Conservation (phyloP, 257 asterid genomes). For the Solanum megistacrolobum region DNA sequence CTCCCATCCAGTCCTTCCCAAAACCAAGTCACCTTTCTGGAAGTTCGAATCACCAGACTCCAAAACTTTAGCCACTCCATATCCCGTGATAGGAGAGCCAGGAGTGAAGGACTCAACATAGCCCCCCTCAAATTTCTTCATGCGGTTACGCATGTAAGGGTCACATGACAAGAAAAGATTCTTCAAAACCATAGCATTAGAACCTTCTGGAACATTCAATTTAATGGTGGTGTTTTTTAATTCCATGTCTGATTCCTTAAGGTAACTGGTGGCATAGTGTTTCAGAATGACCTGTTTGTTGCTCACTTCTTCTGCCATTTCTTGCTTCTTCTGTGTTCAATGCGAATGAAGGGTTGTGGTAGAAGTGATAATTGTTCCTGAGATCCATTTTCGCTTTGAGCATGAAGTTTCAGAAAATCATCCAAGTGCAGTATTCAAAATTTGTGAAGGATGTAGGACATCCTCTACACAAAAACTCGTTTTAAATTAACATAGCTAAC, state of each 20-base stretch:
- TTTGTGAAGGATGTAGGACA: neutral
- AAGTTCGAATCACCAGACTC: neutral
- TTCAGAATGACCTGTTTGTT: constrained; percentile 25
- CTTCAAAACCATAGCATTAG: constrained; percentile 29
- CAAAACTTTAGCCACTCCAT: neutral
- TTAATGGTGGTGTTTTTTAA: neutral
- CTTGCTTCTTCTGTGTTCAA: neutral
- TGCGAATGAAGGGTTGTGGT: neutral
- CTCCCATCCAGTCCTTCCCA: neutral
- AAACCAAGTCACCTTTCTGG: neutral
- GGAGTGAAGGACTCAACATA: neutral
- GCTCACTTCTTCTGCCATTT: constrained; percentile 15
- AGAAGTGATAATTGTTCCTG: neutral
- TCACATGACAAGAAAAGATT: constrained; percentile 44
- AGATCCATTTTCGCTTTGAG: neutral
- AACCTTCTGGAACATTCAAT: constrained; percentile 21
- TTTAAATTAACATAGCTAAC: neutral
- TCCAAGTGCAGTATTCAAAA: neutral
- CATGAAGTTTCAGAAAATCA: neutral
- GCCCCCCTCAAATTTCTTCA: neutral
- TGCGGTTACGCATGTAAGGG: constrained; percentile 29
- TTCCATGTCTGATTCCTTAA: constrained; percentile 22
- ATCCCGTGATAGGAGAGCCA: neutral
- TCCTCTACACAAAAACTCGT: neutral
- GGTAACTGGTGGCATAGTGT: constrained; percentile 17